Conservation (phyloP, 129 eudicot genomes). For the Flaveria robusta region DNA sequence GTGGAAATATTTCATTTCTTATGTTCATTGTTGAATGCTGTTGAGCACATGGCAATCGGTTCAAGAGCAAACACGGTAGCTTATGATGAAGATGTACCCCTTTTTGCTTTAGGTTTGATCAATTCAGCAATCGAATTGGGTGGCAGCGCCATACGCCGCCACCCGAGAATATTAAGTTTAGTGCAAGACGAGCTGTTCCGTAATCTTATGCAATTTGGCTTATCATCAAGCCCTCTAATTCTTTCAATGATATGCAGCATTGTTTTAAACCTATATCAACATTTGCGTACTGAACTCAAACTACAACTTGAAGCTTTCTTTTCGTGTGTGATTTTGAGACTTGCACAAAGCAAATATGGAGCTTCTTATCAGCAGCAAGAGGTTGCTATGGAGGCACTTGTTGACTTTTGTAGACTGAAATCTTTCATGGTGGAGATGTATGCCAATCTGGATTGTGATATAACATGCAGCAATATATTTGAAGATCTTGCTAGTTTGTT, state of each 20-base stretch:
- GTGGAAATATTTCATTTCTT: constrained; percentile 88
- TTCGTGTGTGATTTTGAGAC: constrained; percentile 79
- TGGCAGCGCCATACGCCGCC: constrained; percentile 63
- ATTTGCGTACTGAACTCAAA: constrained; percentile 73
- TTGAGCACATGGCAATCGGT: constrained; percentile 69
- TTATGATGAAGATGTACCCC: constrained; percentile 85
- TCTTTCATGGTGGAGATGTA: constrained; percentile 94
- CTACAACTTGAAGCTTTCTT: constrained; percentile 89
- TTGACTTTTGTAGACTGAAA: constrained; percentile 88
- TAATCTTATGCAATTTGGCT: constrained; percentile 83
- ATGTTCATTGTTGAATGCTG: constrained; percentile 73
- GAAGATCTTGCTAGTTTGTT: constrained; percentile 90
- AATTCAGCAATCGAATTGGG: constrained; percentile 86
- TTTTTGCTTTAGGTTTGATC: constrained; percentile 71
- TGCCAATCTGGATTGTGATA: constrained; percentile 89
- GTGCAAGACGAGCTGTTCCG: constrained; percentile 83
- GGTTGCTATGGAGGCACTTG: constrained; percentile 96
- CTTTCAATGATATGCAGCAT: constrained; percentile 90
- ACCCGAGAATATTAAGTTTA: constrained; percentile 74
- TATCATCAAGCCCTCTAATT: constrained; percentile 78
- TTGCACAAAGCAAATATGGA: constrained; percentile 75
- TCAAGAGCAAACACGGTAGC: constrained; percentile 68
- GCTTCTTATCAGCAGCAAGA: constrained; percentile 94
- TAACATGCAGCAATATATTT: constrained; percentile 82
- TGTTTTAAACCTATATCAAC: constrained; percentile 75